These are phyloP conservation scores for Hypomyces perniciosus DNA, from an alignment of 2,329 filamentous ascomycete genomes.

Conservation along the genomic window DNA sequence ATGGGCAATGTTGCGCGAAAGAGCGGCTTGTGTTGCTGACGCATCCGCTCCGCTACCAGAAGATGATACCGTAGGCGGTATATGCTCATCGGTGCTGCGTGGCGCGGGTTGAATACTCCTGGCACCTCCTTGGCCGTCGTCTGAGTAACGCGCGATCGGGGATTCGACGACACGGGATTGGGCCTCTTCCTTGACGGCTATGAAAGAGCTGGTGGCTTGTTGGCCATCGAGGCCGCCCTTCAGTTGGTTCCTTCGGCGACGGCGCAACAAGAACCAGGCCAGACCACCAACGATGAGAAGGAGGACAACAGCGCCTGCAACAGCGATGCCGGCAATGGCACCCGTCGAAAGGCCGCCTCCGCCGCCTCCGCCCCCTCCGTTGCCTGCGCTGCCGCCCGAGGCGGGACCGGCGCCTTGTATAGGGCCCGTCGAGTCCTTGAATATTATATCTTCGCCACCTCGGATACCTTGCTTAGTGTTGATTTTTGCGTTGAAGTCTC, in stretches of 20 bases:
- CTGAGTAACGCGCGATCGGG: slow-evolving; percentile 37
- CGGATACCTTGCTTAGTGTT: neutral
- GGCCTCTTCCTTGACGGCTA: slow-evolving; percentile 41
- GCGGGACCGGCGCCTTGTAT: too few relatives aligned
- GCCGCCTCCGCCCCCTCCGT: slow-evolving; percentile 11
- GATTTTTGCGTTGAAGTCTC: neutral
- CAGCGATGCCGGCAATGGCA: slow-evolving; percentile 42
- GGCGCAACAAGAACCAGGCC: slow-evolving; percentile 39
- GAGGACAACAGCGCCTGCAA: slow-evolving; percentile 33
- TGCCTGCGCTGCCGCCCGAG: neutral
- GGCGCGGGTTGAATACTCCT: neutral
- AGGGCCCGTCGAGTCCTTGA: neutral
- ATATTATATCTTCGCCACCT: neutral
- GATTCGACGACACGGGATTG: slow-evolving; percentile 32
- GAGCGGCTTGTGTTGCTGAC: slow-evolving; percentile 23
- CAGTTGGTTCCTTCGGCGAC: slow-evolving; percentile 26
- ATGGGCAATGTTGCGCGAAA: slow-evolving; percentile 39
- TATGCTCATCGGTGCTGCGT: neutral
- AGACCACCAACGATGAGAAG: slow-evolving; percentile 35
- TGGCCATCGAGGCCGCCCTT: slow-evolving; percentile 6
- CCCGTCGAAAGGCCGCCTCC: slow-evolving; percentile 32
- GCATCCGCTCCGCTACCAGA: neutral
- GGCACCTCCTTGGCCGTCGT: slow-evolving; percentile 27
- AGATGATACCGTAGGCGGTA: neutral
- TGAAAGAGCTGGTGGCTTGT: slow-evolving; percentile 31